Conservation (phyloP, 2,329 filamentous ascomycete genomes). For the Talaromyces pinophilus region DNA sequence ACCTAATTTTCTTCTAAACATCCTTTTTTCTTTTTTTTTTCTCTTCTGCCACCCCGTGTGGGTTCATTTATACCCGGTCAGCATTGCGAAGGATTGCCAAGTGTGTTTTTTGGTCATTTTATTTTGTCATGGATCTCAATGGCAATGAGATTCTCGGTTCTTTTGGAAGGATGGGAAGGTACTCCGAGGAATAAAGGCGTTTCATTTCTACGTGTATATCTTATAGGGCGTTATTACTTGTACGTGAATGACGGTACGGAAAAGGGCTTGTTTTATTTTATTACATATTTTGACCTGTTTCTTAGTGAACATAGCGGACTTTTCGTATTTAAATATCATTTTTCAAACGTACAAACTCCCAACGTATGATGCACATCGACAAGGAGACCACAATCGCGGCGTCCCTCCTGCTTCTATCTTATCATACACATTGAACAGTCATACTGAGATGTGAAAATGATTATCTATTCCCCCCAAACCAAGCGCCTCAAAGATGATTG, state of each 20-base stretch:
- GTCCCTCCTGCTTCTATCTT: no score
- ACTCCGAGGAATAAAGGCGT: not conserved
- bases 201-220: not conserved
- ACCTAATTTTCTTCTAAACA: conserved; percentile 27
- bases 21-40: not conserved
- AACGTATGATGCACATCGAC: not conserved
- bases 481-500: not conserved
- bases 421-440: not conserved
- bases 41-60: not conserved
- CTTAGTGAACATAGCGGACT: not conserved
- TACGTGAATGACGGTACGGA: not conserved
- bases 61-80: conserved; percentile 9
- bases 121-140: not conserved
- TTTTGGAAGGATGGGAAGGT: not conserved
- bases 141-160: not conserved
- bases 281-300: not conserved
- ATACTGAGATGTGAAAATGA: not conserved
- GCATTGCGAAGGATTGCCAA: conserved; percentile 1
- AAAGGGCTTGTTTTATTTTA: not conserved
- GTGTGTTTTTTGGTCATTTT: no score
- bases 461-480: not conserved
- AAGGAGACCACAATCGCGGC: no score
- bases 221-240: not conserved
- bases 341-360: not conserved
- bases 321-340: not conserved